A percentile compares a stretch with the other conserved stretches of the same genome.
phyloP scores from a whole-genome alignment of 176 grass and related monocot genomes.

The Otatea glauca region DNA sequence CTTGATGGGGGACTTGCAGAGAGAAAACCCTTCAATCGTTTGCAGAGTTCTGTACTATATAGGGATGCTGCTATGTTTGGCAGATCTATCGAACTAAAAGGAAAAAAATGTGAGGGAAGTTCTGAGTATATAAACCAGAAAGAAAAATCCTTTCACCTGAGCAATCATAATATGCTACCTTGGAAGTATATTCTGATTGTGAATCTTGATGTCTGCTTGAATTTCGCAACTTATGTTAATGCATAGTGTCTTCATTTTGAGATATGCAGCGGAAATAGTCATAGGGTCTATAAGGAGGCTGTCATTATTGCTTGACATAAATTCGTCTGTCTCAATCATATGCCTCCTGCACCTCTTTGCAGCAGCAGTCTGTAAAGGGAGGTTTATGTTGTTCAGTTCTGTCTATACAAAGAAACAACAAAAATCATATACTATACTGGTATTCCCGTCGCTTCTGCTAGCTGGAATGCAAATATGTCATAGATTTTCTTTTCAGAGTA shows the following conservation, averaged over 20 bases:
- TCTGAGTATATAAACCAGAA: background rate
- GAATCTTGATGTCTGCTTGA: constrained; percentile 94
- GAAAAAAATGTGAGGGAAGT: constrained; percentile 31
- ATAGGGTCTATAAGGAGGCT: constrained; percentile 76
- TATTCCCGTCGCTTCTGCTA: background rate
- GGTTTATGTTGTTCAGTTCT: constrained; percentile 26
- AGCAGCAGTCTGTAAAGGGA: constrained; percentile 66
- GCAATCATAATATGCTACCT: constrained; percentile 53
- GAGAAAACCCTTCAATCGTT: constrained; percentile 80
- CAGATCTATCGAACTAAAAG: constrained; percentile 90
- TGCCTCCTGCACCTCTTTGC: constrained; percentile 89
- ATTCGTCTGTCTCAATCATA: constrained; percentile 96
- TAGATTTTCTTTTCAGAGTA: background rate
- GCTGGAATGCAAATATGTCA: constrained; percentile 15
- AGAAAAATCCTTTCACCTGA: constrained; percentile 18
- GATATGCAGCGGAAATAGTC: constrained; percentile 82
- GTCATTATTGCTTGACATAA: constrained; percentile 81
- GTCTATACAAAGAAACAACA: constrained; percentile 8
- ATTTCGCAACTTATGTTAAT: constrained; percentile 88
- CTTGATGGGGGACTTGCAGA: constrained; percentile 85
- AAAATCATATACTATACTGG: background rate
- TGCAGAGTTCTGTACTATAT: constrained; percentile 86
- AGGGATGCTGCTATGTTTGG: constrained; percentile 89
- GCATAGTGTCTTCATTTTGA: constrained; percentile 94
- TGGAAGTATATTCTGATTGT: constrained; percentile 93